phyloP scores from a whole-genome alignment of 2,329 filamentous ascomycete genomes.

The Grosmannia huntii region DNA sequence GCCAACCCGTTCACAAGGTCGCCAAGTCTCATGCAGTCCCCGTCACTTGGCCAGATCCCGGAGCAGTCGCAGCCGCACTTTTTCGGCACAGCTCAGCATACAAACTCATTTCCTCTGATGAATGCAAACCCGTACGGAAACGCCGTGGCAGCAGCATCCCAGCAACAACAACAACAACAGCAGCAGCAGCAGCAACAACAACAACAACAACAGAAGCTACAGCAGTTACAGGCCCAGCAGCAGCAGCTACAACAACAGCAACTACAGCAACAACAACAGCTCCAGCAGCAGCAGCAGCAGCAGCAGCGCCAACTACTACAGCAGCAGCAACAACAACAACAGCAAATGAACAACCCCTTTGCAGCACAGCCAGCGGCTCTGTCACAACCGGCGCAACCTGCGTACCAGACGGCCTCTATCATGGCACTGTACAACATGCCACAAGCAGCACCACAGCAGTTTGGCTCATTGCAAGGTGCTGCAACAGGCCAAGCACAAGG shows the following conservation, averaged over 20 bases:
- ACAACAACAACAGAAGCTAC: constrained; percentile 3
- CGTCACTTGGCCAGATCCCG: constrained; percentile 36
- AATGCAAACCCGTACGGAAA: constrained; percentile 6
- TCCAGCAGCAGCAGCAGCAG: background rate
- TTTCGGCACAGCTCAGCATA: constrained; percentile 17
- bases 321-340: background rate
- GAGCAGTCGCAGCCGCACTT: constrained; percentile 35
- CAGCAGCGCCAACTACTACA: background rate
- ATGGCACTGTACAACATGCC: constrained; percentile 60
- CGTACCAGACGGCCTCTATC: constrained; percentile 60
- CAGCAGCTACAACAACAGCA: background rate
- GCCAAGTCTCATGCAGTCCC: constrained; percentile 36
- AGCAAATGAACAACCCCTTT: constrained; percentile 20
- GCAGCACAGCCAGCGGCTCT: constrained; percentile 18
- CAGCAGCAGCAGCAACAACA: background rate
- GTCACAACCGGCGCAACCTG: constrained; percentile 20
- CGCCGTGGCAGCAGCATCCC: background rate
- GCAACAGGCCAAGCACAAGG: background rate
- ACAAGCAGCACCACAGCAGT: constrained; percentile 30
- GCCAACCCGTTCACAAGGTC: constrained; percentile 37
- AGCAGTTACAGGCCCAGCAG: background rate
- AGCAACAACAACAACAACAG: background rate
- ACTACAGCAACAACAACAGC: background rate
- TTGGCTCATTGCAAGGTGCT: background rate
- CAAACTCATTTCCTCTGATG: constrained; percentile 6